A percentile compares a stretch with the other conserved stretches of the same genome.
These are phyloP conservation scores for Globisporangium heterothallicum DNA, from an alignment of 352 stramenopile species.

Conservation along the genomic window DNA sequence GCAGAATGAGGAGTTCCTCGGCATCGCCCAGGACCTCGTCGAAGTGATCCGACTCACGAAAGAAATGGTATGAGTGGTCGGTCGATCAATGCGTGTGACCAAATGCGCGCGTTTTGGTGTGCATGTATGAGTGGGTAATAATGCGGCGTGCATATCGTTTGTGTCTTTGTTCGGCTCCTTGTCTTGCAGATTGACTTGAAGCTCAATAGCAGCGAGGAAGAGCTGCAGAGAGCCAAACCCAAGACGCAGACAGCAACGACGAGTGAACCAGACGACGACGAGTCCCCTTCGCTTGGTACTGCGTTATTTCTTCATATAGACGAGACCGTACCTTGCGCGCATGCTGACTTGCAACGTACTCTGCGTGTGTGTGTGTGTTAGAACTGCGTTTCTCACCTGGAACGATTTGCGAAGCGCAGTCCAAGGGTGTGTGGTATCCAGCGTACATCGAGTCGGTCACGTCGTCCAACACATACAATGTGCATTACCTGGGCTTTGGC, in stretches of 20 bases:
- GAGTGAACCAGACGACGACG: neutral
- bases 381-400: constrained; percentile 41
- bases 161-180: neutral
- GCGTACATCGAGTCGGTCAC: constrained; percentile 54
- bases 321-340: neutral
- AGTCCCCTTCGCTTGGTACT: neutral
- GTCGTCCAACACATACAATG: constrained; percentile 49
- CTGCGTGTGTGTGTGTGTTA: constrained; percentile 9
- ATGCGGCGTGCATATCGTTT: too few relatives aligned
- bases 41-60: constrained; percentile 85
- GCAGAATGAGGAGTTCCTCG: constrained; percentile 66
- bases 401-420: constrained; percentile 48
- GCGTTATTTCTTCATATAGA: neutral
- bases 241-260: neutral
- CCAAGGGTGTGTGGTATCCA: constrained; percentile 69
- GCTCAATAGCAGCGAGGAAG: constrained; percentile 6
- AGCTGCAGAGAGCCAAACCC: neutral
- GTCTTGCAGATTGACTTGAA: constrained; percentile 21
- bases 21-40: constrained; percentile 72
- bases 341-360: neutral
- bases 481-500: constrained; percentile 71
- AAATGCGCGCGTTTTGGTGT: neutral
- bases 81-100: neutral
- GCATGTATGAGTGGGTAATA: neutral
- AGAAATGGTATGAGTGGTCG: constrained; percentile 43